A percentile compares a stretch with the other conserved stretches of the same genome.
Evolutionary conservation across 179 eudicot genomes (phyloP).

Genomic region (Drosera spatulata): DNA sequence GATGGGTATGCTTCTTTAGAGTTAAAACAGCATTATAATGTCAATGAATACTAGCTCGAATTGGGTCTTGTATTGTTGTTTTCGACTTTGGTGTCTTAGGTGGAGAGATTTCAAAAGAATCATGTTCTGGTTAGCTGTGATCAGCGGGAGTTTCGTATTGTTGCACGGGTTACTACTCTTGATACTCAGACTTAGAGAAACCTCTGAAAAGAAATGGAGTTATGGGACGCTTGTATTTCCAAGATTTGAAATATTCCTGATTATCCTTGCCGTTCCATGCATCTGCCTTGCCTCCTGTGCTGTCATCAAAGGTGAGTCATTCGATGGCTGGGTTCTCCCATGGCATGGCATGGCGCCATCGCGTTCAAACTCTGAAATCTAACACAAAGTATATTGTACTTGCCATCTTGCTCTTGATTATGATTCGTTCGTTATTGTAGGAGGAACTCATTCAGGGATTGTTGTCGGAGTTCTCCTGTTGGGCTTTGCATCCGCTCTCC

Average conservation of each 20-base stretch:
- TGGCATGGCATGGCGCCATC: too few relatives aligned
- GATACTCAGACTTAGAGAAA: slow-evolving; percentile 40
- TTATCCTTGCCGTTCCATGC: slow-evolving; percentile 74
- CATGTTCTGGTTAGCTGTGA: slow-evolving; percentile 83
- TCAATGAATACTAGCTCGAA: too few relatives aligned
- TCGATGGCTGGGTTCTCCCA: not conserved
- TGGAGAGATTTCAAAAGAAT: slow-evolving; percentile 73
- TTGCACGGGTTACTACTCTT: slow-evolving; percentile 40
- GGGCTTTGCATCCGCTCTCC: slow-evolving; percentile 33
- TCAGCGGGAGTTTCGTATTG: slow-evolving; percentile 52
- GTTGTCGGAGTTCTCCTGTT: slow-evolving; percentile 44
- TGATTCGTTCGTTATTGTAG: slow-evolving; percentile 17
- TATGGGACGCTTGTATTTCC: slow-evolving; percentile 71
- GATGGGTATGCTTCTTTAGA: slow-evolving; percentile 41
- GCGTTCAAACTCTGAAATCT: not conserved
- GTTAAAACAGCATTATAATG: not conserved
- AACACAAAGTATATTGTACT: not conserved
- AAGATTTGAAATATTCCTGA: slow-evolving; percentile 75
- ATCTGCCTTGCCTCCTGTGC: slow-evolving; percentile 59
- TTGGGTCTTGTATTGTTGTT: too few relatives aligned
- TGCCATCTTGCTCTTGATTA: not conserved
- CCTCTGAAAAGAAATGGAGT: slow-evolving; percentile 25
- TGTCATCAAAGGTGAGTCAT: slow-evolving; percentile 46
- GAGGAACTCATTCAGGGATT: slow-evolving; percentile 41
- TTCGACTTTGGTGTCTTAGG: slow-evolving; percentile 24